Evolutionary conservation across 2,329 filamentous ascomycete species (phyloP).

Genomic region (Kalaharituber pfeilii): DNA sequence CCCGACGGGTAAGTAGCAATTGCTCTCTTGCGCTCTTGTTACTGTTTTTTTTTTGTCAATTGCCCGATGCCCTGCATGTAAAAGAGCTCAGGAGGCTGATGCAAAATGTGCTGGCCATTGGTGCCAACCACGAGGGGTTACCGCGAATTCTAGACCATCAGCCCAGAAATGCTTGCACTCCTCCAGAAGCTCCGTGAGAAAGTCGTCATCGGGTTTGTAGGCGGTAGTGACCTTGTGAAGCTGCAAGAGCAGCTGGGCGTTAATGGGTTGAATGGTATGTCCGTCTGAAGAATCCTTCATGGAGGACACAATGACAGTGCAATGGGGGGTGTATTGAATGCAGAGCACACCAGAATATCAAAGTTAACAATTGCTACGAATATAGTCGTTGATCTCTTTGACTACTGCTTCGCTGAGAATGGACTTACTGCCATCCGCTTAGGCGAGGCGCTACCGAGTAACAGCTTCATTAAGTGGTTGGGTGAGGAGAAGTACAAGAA

Average conservation of each 20-base stretch:
- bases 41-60: too few relatives aligned
- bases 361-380: constrained; percentile 35
- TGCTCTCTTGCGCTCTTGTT: constrained; percentile 1
- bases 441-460: constrained; percentile 55
- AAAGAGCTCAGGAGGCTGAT: neutral
- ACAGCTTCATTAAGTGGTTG: constrained; percentile 81
- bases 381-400: constrained; percentile 68
- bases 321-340: neutral
- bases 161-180: constrained; percentile 65
- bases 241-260: constrained; percentile 85
- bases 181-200: constrained; percentile 69
- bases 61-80: constrained; percentile 2
- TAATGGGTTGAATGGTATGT: constrained; percentile 20
- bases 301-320: neutral
- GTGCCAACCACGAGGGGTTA: neutral
- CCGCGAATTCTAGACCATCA: constrained; percentile 37
- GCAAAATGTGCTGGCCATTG: neutral
- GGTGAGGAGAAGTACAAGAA: constrained; percentile 71
- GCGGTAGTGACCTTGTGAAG: constrained; percentile 79
- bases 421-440: constrained; percentile 79
- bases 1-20: constrained; percentile 47
- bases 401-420: constrained; percentile 96
- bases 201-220: constrained; percentile 78
- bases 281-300: too few relatives aligned
- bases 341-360: neutral